Evolutionary conservation across 495 filamentous ascomycete genomes (phyloP).

Genomic region (Penicillium ochrochloron): DNA sequence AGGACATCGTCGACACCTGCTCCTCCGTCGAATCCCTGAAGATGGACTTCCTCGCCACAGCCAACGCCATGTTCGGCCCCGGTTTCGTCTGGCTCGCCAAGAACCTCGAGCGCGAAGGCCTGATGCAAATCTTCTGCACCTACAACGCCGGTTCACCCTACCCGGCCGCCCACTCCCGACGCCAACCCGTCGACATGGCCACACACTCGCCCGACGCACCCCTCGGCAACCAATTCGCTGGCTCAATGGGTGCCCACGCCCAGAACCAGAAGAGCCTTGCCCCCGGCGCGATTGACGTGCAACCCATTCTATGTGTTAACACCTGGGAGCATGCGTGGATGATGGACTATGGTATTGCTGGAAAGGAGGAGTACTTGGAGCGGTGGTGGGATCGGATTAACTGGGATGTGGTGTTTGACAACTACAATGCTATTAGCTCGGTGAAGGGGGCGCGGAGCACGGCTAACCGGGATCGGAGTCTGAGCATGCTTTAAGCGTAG

Average conservation of each 20-base stretch:
- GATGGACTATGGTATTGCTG: constrained; percentile 78
- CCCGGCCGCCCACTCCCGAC: constrained; percentile 79
- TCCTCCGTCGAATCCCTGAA: constrained; percentile 80
- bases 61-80: constrained; percentile 91
- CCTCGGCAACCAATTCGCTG: constrained; percentile 51
- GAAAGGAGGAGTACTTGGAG: constrained; percentile 77
- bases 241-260: constrained; percentile 54
- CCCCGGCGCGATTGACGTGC: constrained; percentile 70
- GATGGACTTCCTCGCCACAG: constrained; percentile 77
- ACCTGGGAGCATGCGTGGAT: constrained; percentile 97
- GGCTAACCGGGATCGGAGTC: constrained; percentile 31
- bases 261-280: constrained; percentile 53
- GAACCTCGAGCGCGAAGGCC: constrained; percentile 49
- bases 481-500: constrained; percentile 37
- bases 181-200: constrained; percentile 80
- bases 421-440: constrained; percentile 46
- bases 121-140: constrained; percentile 79
- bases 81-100: constrained; percentile 95
- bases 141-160: constrained; percentile 93
- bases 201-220: constrained; percentile 54
- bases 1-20: constrained; percentile 66
- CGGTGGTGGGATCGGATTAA: constrained; percentile 87
- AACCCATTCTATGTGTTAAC: constrained; percentile 86
- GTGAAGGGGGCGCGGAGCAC: constrained; percentile 26
- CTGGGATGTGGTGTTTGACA: constrained; percentile 72